phyloP scores from a whole-genome alignment of 2,329 filamentous ascomycete genomes.

The Coniella lustricola region DNA sequence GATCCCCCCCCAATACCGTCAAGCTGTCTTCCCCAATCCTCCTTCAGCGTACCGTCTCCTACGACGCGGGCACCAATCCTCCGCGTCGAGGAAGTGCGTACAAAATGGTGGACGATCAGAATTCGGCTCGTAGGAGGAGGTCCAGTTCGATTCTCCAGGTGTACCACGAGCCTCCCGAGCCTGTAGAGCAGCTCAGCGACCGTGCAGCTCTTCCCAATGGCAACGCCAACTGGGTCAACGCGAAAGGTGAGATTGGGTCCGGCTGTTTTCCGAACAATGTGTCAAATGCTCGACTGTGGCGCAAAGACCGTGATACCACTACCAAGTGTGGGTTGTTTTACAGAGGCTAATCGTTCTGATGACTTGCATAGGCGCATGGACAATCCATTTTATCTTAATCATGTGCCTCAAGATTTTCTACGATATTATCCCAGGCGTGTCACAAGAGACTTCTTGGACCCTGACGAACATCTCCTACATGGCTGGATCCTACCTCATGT shows the following conservation, averaged over 20 bases:
- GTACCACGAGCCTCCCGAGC: conserved; percentile 94
- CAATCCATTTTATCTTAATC: conserved; percentile 93
- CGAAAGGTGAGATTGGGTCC: conserved; percentile 64
- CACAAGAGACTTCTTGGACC: conserved; percentile 98
- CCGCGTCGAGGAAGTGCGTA: conserved; percentile 54
- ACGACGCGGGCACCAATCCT: conserved; percentile 72
- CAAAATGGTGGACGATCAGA: conserved; percentile 55
- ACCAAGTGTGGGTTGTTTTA: background rate
- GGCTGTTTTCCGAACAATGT: too few species aligned
- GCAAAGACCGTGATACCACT: too few species aligned
- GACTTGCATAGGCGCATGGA: conserved; percentile 75
- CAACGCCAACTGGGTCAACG: conserved; percentile 98
- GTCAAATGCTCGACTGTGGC: too few species aligned
- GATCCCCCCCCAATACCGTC: conserved; percentile 61
- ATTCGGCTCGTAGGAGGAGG: conserved; percentile 65
- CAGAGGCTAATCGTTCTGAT: conserved; percentile 15
- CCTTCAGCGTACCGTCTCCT: conserved; percentile 83
- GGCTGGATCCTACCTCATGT: conserved; percentile 98
- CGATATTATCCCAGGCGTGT: conserved; percentile 91
- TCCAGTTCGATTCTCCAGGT: conserved; percentile 90
- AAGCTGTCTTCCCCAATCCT: conserved; percentile 90
- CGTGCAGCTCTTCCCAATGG: conserved; percentile 90
- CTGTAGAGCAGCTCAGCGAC: conserved; percentile 94
- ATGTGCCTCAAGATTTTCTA: conserved; percentile 89
- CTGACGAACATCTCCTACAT: conserved; percentile 98